Percentiles rank a stretch among this genome's conserved stretches.
Evolutionary conservation across 2,329 filamentous ascomycete species (phyloP).

Genomic region (Dryadomyces quercivorus): DNA sequence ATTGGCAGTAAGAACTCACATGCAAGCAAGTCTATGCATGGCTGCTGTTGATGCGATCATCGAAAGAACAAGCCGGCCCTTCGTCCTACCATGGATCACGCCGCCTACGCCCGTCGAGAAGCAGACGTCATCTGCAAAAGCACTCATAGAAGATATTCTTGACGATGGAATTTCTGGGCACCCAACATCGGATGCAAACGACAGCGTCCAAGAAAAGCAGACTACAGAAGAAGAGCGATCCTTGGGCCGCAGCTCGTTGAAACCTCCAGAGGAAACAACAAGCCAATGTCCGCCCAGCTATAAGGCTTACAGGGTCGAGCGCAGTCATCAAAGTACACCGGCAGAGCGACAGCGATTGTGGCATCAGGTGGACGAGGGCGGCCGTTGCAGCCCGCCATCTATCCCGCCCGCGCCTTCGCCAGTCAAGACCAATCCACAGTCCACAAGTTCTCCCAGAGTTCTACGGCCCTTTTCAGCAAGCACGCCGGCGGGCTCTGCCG

Average conservation of each 20-base stretch:
- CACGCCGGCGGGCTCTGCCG: no score
- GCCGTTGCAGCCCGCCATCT: neutral
- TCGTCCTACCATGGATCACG: constrained; percentile 14
- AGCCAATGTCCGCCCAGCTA: neutral
- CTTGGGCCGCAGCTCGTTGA: neutral
- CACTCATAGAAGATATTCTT: constrained; percentile 8
- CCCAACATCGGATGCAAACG: neutral
- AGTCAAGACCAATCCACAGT: neutral
- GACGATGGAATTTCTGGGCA: constrained; percentile 10
- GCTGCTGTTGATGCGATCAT: constrained; percentile 4
- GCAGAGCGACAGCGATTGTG: neutral
- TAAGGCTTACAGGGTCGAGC: neutral
- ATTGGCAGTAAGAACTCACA: neutral
- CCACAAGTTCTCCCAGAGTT: neutral
- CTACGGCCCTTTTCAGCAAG: neutral
- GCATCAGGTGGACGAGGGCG: neutral
- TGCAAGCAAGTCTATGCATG: constrained; percentile 6
- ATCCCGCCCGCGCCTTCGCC: neutral
- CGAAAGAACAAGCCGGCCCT: constrained; percentile 10
- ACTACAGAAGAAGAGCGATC: neutral
- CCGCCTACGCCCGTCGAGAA: constrained; percentile 5
- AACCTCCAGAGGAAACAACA: neutral
- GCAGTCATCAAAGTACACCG: neutral
- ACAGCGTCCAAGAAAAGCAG: neutral
- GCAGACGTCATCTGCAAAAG: constrained; percentile 6